phyloP scores from a whole-genome alignment of 169 alveolate species.

The Besnoitia besnoiti region DNA sequence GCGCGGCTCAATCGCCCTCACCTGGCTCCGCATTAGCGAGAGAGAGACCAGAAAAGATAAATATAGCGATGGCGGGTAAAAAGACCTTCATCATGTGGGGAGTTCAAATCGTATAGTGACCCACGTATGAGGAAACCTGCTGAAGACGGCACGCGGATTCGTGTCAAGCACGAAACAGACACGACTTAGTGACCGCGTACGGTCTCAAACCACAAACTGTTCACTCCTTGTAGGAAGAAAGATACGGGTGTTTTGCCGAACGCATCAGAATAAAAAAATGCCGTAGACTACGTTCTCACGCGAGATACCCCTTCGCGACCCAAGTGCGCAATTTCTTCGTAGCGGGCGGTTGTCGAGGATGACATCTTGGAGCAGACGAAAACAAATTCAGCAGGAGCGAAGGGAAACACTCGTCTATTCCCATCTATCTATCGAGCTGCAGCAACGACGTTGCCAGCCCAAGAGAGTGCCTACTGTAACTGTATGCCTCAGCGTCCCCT shows the following conservation, averaged over 20 bases:
- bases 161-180: background rate
- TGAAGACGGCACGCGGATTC: background rate
- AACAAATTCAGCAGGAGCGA: no score
- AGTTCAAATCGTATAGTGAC: background rate
- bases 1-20: background rate
- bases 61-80: background rate
- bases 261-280: background rate
- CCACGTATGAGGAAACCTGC: background rate
- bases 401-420: background rate
- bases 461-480: no score
- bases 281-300: background rate
- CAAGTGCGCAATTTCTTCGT: no score
- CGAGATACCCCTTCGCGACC: no score
- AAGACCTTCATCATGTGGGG: background rate
- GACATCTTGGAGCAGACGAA: no score
- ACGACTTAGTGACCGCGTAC: background rate
- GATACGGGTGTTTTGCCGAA: background rate
- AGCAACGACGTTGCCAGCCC: background rate
- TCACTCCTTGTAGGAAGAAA: background rate
- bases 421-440: background rate
- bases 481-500: background rate
- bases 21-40: background rate
- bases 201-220: background rate
- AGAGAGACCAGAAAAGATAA: background rate
- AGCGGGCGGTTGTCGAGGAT: no score